Conservation (phyloP, 768 basidiomycete genomes). For the Tylopilus subfusipes region DNA sequence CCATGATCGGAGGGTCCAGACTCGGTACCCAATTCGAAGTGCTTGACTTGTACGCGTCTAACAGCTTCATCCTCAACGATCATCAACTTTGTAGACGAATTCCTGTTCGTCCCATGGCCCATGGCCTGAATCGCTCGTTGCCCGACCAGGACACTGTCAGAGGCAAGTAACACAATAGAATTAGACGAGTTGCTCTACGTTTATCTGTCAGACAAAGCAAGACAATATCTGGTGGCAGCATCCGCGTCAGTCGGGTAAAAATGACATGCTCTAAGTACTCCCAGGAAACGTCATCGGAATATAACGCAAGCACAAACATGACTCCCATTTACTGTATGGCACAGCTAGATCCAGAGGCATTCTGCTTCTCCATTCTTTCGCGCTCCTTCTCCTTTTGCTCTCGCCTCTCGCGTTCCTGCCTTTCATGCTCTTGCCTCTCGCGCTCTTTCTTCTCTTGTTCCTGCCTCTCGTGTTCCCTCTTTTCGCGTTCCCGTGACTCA, state of each 20-base stretch:
- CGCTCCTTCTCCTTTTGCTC: background rate
- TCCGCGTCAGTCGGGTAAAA: background rate
- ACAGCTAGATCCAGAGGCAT: constrained; percentile 1
- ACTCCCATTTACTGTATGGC: constrained; percentile 8
- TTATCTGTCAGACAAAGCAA: too few species aligned
- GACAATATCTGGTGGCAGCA: too few species aligned
- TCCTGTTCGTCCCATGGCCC: too few species aligned
- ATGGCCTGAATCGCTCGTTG: too few species aligned
- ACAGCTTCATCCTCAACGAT: too few species aligned
- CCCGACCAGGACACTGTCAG: too few species aligned
- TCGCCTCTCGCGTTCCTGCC: background rate
- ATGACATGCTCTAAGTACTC: background rate
- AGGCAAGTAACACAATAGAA: too few species aligned
- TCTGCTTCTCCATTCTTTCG: constrained; percentile 4
- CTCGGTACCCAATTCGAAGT: too few species aligned
- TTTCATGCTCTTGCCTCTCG: background rate
- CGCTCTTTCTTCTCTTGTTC: background rate
- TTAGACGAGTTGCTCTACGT: too few species aligned
- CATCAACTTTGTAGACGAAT: too few species aligned
- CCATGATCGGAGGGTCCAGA: too few species aligned
- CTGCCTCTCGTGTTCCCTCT: background rate
- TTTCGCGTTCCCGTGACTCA: constrained; percentile 8
- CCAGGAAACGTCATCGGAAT: background rate
- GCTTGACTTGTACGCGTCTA: too few species aligned
- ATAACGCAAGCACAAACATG: background rate